A percentile compares a stretch with the other conserved stretches of the same genome.
Conservation (phyloP, 2,329 filamentous ascomycete genomes). For the Metarhizium brunneum region DNA sequence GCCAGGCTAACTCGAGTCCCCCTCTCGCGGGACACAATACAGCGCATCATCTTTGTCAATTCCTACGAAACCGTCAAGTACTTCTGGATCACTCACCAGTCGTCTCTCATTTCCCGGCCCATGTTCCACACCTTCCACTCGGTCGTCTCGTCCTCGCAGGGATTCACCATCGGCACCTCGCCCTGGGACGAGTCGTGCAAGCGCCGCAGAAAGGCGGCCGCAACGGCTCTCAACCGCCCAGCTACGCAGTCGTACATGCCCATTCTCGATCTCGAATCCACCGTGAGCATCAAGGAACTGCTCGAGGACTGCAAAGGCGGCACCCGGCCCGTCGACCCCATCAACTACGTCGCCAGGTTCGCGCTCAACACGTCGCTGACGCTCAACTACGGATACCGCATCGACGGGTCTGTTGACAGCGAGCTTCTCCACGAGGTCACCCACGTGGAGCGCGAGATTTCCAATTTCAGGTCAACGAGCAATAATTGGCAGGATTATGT, state of each 20-base stretch:
- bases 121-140: conserved; percentile 75
- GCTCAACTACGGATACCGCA: conserved; percentile 70
- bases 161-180: conserved; percentile 75
- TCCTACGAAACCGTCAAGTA: conserved; percentile 64
- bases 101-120: conserved; percentile 66
- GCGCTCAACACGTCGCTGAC: conserved; percentile 70
- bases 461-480: conserved; percentile 67
- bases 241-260: conserved; percentile 73
- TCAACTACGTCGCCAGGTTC: conserved; percentile 64
- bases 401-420: conserved; percentile 60
- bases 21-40: conserved; percentile 9
- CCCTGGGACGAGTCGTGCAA: conserved; percentile 81
- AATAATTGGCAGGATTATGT: conserved; percentile 84
- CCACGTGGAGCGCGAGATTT: conserved; percentile 65
- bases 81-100: conserved; percentile 73
- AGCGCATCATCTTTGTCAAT: conserved; percentile 68
- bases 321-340: conserved; percentile 56
- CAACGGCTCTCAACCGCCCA: conserved; percentile 68
- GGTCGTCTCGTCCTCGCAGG: conserved; percentile 66
- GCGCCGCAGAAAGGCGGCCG: conserved; percentile 64
- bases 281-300: conserved; percentile 62
- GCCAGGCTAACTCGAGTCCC: too few relatives aligned
- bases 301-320: conserved; percentile 55
- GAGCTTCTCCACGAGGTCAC: conserved; percentile 64
- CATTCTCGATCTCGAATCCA: conserved; percentile 70